phyloP scores from a whole-genome alignment of 1,284 basidiomycete species.

The Ceratobasidium sp. region DNA sequence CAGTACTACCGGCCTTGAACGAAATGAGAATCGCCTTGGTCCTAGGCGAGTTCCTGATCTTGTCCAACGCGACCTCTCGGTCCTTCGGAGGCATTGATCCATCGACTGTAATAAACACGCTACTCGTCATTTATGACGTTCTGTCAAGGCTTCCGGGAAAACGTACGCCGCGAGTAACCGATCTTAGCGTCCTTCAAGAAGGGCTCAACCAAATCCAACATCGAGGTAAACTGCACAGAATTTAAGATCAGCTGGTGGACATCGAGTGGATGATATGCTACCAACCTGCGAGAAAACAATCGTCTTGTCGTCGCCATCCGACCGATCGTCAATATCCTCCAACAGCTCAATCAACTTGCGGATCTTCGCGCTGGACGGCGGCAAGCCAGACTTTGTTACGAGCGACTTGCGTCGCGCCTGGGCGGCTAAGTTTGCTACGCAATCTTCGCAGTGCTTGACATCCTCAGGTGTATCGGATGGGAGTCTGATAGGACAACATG shows the following conservation, averaged over 20 bases:
- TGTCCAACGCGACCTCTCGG: slow-evolving; percentile 77
- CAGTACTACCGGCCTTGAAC: slow-evolving; percentile 94
- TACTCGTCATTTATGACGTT: too few species aligned
- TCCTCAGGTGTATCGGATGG: slow-evolving; percentile 45
- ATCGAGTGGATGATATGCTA: neutral
- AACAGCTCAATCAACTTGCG: slow-evolving; percentile 83
- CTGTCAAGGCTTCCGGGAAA: too few species aligned
- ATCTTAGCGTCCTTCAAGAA: slow-evolving; percentile 76
- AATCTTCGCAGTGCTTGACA: slow-evolving; percentile 66
- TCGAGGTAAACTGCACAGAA: slow-evolving; percentile 80
- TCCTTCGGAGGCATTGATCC: slow-evolving; percentile 83
- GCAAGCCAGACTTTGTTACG: slow-evolving; percentile 54
- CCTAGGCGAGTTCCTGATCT: slow-evolving; percentile 70
- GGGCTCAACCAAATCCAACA: slow-evolving; percentile 87
- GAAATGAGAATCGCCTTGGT: slow-evolving; percentile 89
- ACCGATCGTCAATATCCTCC: slow-evolving; percentile 69
- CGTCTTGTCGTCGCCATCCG: slow-evolving; percentile 76
- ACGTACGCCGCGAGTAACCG: slow-evolving; percentile 86
- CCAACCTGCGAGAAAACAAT: slow-evolving; percentile 76
- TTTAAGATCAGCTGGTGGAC: neutral
- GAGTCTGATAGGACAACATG: neutral
- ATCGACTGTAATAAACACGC: slow-evolving; percentile 73
- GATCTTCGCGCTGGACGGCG: slow-evolving; percentile 87
- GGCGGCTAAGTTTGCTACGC: slow-evolving; percentile 61
- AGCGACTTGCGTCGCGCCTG: slow-evolving; percentile 55